Evolutionary conservation across 2,329 filamentous ascomycete genomes (phyloP), one percentile per base, ranked within the genome.

Genomic region (Fusarium nanum): DNA sequence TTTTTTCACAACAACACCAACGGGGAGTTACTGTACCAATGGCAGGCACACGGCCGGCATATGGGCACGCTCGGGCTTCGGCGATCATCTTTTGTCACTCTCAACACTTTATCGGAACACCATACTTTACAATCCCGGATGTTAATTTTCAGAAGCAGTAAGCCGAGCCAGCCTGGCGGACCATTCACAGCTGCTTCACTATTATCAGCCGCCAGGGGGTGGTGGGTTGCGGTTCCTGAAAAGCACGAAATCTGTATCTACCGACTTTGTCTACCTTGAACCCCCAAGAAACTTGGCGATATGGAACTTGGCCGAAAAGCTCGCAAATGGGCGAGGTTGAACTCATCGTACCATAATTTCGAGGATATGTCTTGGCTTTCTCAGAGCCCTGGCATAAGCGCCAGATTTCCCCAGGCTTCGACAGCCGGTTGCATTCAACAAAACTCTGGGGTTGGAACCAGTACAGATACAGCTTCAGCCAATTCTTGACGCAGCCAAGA

Each of bases 231-330:
- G 28, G 28, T 22, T 49, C 14, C 47, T 25, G 22, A 28, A 37
- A 37, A 50, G 30, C 20, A 22, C 37, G 37, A 52, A 55, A 58
- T 49, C 4, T 62, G 32, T 28, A 14, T 49, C 46, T 28, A 20
- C 18, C 14, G 27, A 23, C 22, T 23, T 23, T 41, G 41, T 27
- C 27, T 62, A 4, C 27, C 44, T 25, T 54, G 32, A 45, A 34
- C 16, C 32, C 5, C 32, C 56, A 54, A 68, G 45, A 53, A 22
- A 40, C 46, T 45, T 58, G 64, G 54, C 41, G 37, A 70, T 57
- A 56, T 68, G 58, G 67, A 71, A 71, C 40, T 70, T 71, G 58
- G 28, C 67, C 67, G 67, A 70, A 70, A 68, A 52, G 25, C 34
- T 54, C 60, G 41, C 64, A 53, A 54, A 22, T 56, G 30, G 27